phyloP scores from a whole-genome alignment of 352 stramenopile genomes.

The Phytophthora pistaciae region DNA sequence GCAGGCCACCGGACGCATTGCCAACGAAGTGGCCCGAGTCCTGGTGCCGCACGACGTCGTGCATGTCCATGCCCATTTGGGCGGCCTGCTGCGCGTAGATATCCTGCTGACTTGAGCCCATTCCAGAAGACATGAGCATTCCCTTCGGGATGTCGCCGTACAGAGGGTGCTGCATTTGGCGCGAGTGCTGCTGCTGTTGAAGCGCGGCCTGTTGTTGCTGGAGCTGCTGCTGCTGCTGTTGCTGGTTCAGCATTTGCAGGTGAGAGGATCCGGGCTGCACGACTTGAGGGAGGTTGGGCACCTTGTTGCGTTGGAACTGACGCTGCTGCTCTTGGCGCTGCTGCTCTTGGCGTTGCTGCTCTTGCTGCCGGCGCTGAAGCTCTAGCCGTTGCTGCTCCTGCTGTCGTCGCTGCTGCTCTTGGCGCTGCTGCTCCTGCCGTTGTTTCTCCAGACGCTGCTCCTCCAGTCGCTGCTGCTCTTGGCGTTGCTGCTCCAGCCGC shows the following conservation, averaged over 20 bases:
- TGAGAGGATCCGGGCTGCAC: conserved; percentile 41
- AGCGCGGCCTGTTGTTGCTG: conserved; percentile 51
- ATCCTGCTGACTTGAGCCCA: conserved; percentile 54
- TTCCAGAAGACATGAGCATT: conserved; percentile 53
- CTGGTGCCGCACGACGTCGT: conserved; percentile 61
- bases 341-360: conserved; percentile 8
- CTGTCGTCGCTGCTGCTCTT: conserved; percentile 33
- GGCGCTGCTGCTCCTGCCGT: conserved; percentile 31
- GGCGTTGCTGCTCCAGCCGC: conserved; percentile 22
- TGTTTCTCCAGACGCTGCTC: conserved; percentile 32
- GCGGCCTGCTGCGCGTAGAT: conserved; percentile 58
- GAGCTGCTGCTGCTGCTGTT: conserved; percentile 57
- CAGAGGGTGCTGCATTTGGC: conserved; percentile 59
- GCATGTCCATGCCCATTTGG: conserved; percentile 67
- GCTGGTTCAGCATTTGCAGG: conserved; percentile 58
- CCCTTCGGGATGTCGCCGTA: conserved; percentile 65
- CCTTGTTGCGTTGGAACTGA: conserved; percentile 45
- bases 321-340: conserved; percentile 46
- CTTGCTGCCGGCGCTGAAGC: conserved; percentile 40
- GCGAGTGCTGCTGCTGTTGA: conserved; percentile 54
- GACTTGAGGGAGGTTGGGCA: conserved; percentile 45
- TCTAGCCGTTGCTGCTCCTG: conserved; percentile 36
- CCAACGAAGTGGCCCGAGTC: conserved; percentile 45
- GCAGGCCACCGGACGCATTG: conserved; percentile 23
- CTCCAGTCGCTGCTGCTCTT: conserved; percentile 25